Base-by-base conservation (phyloP, 768 basidiomycete genomes). In the Lyophyllum atratum region DNA sequence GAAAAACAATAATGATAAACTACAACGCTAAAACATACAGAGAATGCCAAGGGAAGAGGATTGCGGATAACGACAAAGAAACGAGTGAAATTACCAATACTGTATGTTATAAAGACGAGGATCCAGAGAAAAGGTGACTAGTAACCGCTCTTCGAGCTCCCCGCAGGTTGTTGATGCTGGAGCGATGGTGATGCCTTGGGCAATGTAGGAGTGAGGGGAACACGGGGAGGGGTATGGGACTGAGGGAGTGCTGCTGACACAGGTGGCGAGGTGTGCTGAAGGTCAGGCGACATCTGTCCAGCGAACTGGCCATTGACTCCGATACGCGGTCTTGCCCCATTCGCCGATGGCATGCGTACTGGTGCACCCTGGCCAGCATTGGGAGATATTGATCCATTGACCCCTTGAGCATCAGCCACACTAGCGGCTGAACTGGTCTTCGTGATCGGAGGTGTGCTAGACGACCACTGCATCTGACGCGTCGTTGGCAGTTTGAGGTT, bases 141-240 rank as follows among this genome's bases (percentile, higher is more conserved):
- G 74, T 82, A 83, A 48, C 81, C 79, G 62, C 76, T 79, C 69
- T 83, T 80, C 48, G 78, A 80, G 56, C 75, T 78, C 22, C 79
- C 78, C 25, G 81, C 78, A 15, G 74, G 70, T 63, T 82, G 81
- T 60, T 83, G 82, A 55, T 82, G 82, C 66, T 81, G 82, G 52
- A 84, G 63, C 33, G 80, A 79, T 14, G 85, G 84, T 2, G 84
- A 84, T 28, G 79, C 72, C 70, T 81, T 78, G 25, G 76, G 74
- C 74, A 84, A 74, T 43, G 78, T 80, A 7, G 83, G 80, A 1
- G 81, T 79, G 54, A 80, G 73, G 15, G 78, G 72, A 19, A 79
- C 71, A 17, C 81, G 79, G 3, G 83, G 79, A 9, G 83, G 80
- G 2, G 82, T 79, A 56, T 82, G 80, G 76, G 39, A 40, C 10